Conservation (phyloP, 768 basidiomycete species). For the Termitomyces sp. region DNA sequence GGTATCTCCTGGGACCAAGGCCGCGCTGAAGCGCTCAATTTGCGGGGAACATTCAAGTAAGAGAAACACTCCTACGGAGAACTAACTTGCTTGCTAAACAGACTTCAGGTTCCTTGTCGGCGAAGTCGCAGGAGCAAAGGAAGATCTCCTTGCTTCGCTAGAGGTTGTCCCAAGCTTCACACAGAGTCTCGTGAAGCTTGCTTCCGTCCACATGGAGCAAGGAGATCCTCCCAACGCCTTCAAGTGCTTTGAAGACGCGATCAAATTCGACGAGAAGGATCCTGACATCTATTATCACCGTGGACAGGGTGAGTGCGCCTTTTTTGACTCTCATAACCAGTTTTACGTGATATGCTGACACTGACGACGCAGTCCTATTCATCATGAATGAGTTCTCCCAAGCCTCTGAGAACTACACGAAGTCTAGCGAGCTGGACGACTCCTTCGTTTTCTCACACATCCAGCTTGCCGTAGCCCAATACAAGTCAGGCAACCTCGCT, state of each 20-base stretch:
- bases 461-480: conserved; percentile 94
- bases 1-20: conserved; percentile 73
- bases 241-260: conserved; percentile 88
- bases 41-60: conserved; percentile 94
- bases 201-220: conserved; percentile 96
- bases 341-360: not conserved
- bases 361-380: conserved; percentile 66
- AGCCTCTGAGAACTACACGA: conserved; percentile 88
- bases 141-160: conserved; percentile 77
- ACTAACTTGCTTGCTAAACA: not conserved
- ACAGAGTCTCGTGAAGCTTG: conserved; percentile 94
- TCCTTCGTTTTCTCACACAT: conserved; percentile 96
- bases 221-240: conserved; percentile 79
- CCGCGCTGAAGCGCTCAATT: conserved; percentile 85
- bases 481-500: conserved; percentile 77
- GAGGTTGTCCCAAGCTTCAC: conserved; percentile 65
- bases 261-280: conserved; percentile 76
- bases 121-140: conserved; percentile 78
- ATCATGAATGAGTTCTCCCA: conserved; percentile 87
- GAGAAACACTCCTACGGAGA: conserved; percentile 20
- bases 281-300: conserved; percentile 99
- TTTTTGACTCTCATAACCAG: not conserved
- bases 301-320: conserved; percentile 80
- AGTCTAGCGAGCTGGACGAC: conserved; percentile 84
- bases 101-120: conserved; percentile 76